Percentiles rank a stretch among this genome's conserved stretches.
Conservation (phyloP, 352 stramenopile species). For the Phytophthora podocarpi region DNA sequence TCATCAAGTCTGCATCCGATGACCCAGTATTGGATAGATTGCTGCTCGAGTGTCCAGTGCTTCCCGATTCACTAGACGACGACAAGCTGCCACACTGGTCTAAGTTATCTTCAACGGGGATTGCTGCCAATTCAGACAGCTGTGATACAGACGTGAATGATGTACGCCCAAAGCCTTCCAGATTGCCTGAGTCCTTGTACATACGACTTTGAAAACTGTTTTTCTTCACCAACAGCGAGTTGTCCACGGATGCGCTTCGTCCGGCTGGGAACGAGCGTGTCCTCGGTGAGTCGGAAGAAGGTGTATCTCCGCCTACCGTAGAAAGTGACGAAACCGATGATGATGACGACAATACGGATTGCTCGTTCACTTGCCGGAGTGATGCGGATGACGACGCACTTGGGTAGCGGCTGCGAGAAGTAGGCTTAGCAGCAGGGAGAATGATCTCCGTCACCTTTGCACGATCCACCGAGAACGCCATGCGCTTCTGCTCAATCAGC, state of each 20-base stretch:
- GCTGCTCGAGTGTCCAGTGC: constrained; percentile 22
- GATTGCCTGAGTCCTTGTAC: constrained; percentile 47
- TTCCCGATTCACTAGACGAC: constrained; percentile 49
- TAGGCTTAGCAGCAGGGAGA: constrained; percentile 57
- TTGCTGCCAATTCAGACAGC: constrained; percentile 53
- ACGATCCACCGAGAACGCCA: constrained; percentile 84
- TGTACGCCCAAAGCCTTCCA: constrained; percentile 68
- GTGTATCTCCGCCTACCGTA: constrained; percentile 28
- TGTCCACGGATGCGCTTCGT: constrained; percentile 57
- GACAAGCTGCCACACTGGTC: constrained; percentile 53
- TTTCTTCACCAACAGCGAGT: constrained; percentile 51
- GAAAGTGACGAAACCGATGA: constrained; percentile 50
- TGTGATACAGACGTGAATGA: constrained; percentile 79
- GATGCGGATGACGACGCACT: constrained; percentile 49
- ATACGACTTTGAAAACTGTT: constrained; percentile 49
- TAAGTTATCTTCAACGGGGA: constrained; percentile 29
- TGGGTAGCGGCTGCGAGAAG: constrained; percentile 54
- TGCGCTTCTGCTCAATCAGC: constrained; percentile 87
- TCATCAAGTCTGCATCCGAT: constrained; percentile 78
- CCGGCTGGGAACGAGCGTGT: constrained; percentile 31
- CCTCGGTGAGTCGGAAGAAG: constrained; percentile 36
- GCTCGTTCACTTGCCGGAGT: constrained; percentile 40
- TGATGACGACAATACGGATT: constrained; percentile 41
- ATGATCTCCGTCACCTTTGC: constrained; percentile 89
- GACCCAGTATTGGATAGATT: constrained; percentile 30